Evolutionary conservation across 2,329 filamentous ascomycete species (phyloP), one percentile per base, ranked within the genome.

Genomic region (Zymoseptoria crescenta): DNA sequence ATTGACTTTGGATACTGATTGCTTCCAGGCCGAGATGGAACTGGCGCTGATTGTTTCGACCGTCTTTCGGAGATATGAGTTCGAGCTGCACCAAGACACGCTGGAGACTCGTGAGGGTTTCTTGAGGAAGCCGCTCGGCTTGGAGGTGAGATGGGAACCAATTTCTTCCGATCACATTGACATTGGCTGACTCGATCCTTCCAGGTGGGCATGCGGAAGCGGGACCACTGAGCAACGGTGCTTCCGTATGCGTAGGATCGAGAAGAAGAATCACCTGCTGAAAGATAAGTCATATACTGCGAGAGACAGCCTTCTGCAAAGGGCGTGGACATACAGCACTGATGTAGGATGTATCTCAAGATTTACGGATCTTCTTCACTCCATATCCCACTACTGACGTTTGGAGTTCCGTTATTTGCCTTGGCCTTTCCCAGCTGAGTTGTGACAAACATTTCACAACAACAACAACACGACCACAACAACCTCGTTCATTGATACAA

Each of bases 21-120:
- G 9, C 8, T 49, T 30, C 27, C 35, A 66, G 64, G 75, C 75
- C 2, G 69, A 75, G 49, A 76, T 77, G 72, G 74, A 75, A 53
- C 62, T 76, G 57, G 68, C 73, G 10, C 64, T 76, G 49, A 75
- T 75, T 57, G 68, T 76, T 49, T 68, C 72, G 28, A 72, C 68
- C 19, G 69, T 73, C 24, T 73, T 73, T 65, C 64, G 70, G 19
- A 62, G 70, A 20, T 73, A 72, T 58, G 70, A 73, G 53, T 72
- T 74, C 52, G 70, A 72, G 61, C 62, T 72, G 50, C 67, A 72
- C 59, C 71, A 74, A 57, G 65, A 70, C 28, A 54, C 62, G 19
- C 60, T 73, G 61, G 67, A 73, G 65, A 72, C 71, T 8, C 56
- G 69, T 8, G 71, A 73, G 60, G 71, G 71, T 1, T 73, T 73